Conservation (phyloP, 345 rosid species). For the Erodium maritimum region DNA sequence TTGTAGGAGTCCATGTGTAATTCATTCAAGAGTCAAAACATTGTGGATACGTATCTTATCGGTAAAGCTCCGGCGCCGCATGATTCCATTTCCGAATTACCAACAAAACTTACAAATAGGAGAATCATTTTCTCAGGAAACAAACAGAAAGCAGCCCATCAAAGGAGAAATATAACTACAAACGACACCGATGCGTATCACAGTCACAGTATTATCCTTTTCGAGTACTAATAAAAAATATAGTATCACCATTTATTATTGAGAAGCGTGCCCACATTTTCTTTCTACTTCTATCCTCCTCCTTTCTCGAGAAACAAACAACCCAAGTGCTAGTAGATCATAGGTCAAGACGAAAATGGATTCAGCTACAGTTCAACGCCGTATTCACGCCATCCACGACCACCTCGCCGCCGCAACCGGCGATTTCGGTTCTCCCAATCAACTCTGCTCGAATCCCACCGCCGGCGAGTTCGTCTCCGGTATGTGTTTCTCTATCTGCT, state of each 20-base stretch:
- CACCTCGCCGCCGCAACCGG: slow-evolving; percentile 38
- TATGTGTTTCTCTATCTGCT: slow-evolving; percentile 12
- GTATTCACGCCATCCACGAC: slow-evolving; percentile 47
- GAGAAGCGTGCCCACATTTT: neutral
- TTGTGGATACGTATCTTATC: neutral
- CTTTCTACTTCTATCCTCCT: neutral
- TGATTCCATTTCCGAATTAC: neutral
- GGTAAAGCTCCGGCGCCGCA: neutral
- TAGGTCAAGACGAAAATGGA: slow-evolving; percentile 25
- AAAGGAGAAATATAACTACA: too few relatives aligned
- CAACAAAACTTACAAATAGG: neutral
- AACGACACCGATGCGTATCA: too few relatives aligned
- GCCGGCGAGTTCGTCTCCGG: slow-evolving; percentile 72
- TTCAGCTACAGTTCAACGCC: slow-evolving; percentile 52
- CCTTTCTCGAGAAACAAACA: slow-evolving; percentile 1
- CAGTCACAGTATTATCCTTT: neutral
- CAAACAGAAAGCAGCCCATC: neutral
- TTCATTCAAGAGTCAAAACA: too few relatives aligned
- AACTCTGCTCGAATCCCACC: slow-evolving; percentile 39
- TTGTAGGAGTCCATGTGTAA: too few relatives aligned
- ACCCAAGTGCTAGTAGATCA: neutral
- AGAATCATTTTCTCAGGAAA: neutral
- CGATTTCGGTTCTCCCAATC: slow-evolving; percentile 19
- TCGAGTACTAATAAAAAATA: too few relatives aligned
- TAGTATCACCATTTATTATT: neutral